Percentiles rank a stretch among this genome's conserved stretches.
Evolutionary conservation across 768 basidiomycete species (phyloP).

Genomic region (Polyporus arcularius): DNA sequence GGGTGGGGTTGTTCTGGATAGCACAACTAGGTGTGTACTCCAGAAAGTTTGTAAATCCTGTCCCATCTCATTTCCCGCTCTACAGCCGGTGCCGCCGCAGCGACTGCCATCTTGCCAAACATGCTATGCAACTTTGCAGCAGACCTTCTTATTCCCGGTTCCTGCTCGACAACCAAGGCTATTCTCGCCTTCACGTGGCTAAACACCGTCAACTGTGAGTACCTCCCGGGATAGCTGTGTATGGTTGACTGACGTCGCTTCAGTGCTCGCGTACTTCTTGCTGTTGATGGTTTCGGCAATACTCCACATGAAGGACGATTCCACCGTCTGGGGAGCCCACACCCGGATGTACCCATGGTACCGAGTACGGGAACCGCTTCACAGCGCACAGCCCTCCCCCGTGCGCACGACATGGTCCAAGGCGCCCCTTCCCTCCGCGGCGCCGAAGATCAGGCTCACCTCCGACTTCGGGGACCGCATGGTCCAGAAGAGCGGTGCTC

Average conservation of each 20-base stretch:
- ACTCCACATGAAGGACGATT: slow-evolving; percentile 44
- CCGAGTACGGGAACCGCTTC: slow-evolving; percentile 29
- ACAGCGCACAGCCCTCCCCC: slow-evolving; percentile 39
- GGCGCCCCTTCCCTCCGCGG: slow-evolving; percentile 17
- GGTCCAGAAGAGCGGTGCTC: background rate
- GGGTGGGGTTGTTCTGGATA: slow-evolving; percentile 58
- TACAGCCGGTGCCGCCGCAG: slow-evolving; percentile 55
- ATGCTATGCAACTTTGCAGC: slow-evolving; percentile 34
- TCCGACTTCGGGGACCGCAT: slow-evolving; percentile 6
- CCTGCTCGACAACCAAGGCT: slow-evolving; percentile 55
- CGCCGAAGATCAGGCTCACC: slow-evolving; percentile 14
- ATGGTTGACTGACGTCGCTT: slow-evolving; percentile 4
- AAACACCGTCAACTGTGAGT: slow-evolving; percentile 16
- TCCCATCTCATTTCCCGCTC: slow-evolving; percentile 2
- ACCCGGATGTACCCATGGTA: slow-evolving; percentile 46
- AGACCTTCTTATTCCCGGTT: slow-evolving; percentile 8
- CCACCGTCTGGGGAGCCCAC: slow-evolving; percentile 51
- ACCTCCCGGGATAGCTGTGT: background rate
- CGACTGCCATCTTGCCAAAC: slow-evolving; percentile 42
- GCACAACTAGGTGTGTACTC: slow-evolving; percentile 59
- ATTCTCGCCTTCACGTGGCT: slow-evolving; percentile 64
- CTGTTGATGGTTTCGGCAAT: slow-evolving; percentile 47
- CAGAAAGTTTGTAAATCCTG: background rate
- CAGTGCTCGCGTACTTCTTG: slow-evolving; percentile 64
- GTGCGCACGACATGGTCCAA: slow-evolving; percentile 37